Conservation (phyloP, 768 basidiomycete species). For the Pholiota conissans region DNA sequence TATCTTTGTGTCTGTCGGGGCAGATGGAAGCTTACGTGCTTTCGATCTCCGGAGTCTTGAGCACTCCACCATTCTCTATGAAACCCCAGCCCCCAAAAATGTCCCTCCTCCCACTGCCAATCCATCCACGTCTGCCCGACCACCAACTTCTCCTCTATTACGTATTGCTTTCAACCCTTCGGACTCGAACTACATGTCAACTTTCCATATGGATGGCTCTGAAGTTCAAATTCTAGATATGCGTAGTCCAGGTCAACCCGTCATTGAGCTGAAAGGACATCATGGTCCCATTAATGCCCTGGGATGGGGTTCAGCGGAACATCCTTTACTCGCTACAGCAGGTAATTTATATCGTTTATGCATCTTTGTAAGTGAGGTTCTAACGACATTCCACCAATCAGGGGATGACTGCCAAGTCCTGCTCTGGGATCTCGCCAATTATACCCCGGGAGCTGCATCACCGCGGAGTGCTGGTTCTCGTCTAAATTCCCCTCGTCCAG, state of each 20-base stretch:
- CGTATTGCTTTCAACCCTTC: conserved; percentile 90
- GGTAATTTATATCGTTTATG: conserved; percentile 45
- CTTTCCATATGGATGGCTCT: conserved; percentile 90
- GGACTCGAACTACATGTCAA: conserved; percentile 94
- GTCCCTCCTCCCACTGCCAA: conserved; percentile 58
- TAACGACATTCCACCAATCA: conserved; percentile 29
- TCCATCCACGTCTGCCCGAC: conserved; percentile 60
- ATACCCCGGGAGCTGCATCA: conserved; percentile 62
- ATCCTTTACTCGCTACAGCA: conserved; percentile 83
- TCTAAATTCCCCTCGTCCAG: conserved; percentile 78
- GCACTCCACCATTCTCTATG: conserved; percentile 98
- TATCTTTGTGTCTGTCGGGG: conserved; percentile 97
- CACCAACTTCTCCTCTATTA: conserved; percentile 77
- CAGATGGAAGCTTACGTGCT: conserved; percentile 93
- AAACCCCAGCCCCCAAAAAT: conserved; percentile 82
- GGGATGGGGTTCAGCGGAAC: conserved; percentile 87
- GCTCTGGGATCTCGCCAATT: conserved; percentile 82
- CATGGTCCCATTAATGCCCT: conserved; percentile 81
- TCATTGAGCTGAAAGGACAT: conserved; percentile 88
- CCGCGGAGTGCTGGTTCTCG: conserved; percentile 73
- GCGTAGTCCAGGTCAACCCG: conserved; percentile 93
- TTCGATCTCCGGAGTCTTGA: conserved; percentile 96
- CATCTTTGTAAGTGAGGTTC: neutral
- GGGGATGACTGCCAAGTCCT: conserved; percentile 95
- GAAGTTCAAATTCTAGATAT: conserved; percentile 95